Percentiles rank a stretch among this genome's conserved stretches.
phyloP scores from a whole-genome alignment of 495 filamentous ascomycete species.

The Xylaria venustula region DNA sequence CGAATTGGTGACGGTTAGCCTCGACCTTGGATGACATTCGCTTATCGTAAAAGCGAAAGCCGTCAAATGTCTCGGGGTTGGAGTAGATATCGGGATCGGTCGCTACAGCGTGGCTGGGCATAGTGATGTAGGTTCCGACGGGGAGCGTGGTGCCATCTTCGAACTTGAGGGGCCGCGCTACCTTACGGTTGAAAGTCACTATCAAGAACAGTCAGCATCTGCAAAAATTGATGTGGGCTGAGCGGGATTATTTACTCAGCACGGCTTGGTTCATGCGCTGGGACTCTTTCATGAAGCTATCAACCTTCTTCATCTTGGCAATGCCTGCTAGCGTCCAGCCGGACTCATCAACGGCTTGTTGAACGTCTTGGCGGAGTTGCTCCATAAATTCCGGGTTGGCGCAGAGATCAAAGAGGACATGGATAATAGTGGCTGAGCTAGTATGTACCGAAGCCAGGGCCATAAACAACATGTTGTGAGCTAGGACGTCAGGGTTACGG shows the following conservation, averaged over 20 bases:
- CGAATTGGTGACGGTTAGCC: constrained; percentile 42
- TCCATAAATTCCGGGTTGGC: constrained; percentile 44
- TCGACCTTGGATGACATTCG: constrained; percentile 34
- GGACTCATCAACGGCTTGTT: constrained; percentile 21
- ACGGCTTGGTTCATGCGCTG: constrained; percentile 33
- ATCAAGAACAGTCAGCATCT: not conserved
- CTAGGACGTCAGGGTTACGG: constrained; percentile 13
- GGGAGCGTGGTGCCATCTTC: constrained; percentile 15
- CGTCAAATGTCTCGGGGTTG: constrained; percentile 44
- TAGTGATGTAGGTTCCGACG: constrained; percentile 14
- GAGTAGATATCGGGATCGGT: constrained; percentile 29
- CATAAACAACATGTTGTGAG: constrained; percentile 18
- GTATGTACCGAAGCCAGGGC: constrained; percentile 50
- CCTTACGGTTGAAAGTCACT: constrained; percentile 18
- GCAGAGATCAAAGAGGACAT: constrained; percentile 43
- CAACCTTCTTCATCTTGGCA: constrained; percentile 44
- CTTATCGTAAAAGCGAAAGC: constrained; percentile 48
- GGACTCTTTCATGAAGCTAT: constrained; percentile 52
- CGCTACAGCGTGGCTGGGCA: constrained; percentile 37
- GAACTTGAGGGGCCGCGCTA: constrained; percentile 9
- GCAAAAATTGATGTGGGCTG: not conserved
- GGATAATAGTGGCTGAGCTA: constrained; percentile 44
- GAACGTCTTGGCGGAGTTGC: constrained; percentile 49
- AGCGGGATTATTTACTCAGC: constrained; percentile 7
- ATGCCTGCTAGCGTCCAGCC: constrained; percentile 29